Conservation (phyloP, 441 rosid genomes). For the Flueggea neowawraea region DNA sequence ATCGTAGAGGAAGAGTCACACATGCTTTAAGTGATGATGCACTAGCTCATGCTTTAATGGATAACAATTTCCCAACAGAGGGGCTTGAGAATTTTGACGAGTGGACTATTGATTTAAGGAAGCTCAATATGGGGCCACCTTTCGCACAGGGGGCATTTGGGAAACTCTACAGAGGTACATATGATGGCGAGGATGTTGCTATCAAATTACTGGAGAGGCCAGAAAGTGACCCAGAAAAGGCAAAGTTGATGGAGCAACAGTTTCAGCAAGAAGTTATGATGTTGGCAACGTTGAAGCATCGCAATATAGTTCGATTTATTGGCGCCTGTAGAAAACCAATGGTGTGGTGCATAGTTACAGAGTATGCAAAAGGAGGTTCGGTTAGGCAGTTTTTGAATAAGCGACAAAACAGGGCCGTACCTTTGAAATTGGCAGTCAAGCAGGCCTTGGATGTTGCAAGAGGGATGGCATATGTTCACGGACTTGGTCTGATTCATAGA, state of each 20-base stretch:
- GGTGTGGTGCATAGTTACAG: constrained; percentile 84
- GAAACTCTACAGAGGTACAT: constrained; percentile 70
- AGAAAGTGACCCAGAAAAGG: constrained; percentile 40
- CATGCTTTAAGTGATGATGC: constrained; percentile 67
- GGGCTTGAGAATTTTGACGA: constrained; percentile 61
- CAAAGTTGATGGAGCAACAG: constrained; percentile 71
- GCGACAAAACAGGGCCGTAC: constrained; percentile 46
- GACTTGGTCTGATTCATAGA: constrained; percentile 61
- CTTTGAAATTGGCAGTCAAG: constrained; percentile 66
- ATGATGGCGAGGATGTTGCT: constrained; percentile 70
- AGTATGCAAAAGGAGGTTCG: constrained; percentile 77
- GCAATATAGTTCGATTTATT: constrained; percentile 68
- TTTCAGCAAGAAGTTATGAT: constrained; percentile 80
- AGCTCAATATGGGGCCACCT: constrained; percentile 64
- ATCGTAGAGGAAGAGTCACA: constrained; percentile 19
- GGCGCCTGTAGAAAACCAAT: constrained; percentile 68
- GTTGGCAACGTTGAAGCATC: constrained; percentile 63
- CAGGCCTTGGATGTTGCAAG: constrained; percentile 79
- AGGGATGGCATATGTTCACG: constrained; percentile 79
- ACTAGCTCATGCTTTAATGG: constrained; percentile 61
- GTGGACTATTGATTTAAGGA: constrained; percentile 69
- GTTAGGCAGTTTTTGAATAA: constrained; percentile 69
- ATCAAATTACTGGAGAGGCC: constrained; percentile 76
- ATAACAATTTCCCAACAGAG: constrained; percentile 41
- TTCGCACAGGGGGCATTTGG: constrained; percentile 86